Conservation (phyloP, 768 basidiomycete genomes). For the Mycena galopus region DNA sequence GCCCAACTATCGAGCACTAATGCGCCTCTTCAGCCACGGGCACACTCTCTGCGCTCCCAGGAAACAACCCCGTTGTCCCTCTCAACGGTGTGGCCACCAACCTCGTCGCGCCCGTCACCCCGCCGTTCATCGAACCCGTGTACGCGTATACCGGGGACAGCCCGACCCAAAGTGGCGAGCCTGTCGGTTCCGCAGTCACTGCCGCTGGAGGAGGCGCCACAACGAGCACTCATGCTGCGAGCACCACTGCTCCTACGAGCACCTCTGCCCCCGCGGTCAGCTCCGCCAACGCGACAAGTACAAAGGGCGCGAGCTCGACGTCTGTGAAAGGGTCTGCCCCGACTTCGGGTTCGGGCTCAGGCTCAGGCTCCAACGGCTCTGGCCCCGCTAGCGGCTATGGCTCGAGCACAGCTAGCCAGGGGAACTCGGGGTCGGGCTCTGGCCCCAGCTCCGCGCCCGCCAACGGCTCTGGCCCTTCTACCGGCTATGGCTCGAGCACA, state of each 20-base stretch:
- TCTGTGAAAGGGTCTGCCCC: conserved; percentile 8
- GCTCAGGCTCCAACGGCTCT: too few relatives aligned
- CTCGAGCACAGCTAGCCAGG: too few relatives aligned
- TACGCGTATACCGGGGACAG: conserved; percentile 60
- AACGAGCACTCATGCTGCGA: neutral
- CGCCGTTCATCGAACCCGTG: conserved; percentile 57
- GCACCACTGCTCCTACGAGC: neutral
- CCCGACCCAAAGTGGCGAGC: conserved; percentile 54
- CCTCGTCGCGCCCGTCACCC: conserved; percentile 42
- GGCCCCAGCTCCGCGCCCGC: neutral
- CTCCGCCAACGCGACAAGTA: neutral
- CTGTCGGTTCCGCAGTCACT: conserved; percentile 38
- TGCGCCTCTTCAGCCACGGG: conserved; percentile 55
- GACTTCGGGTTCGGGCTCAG: conserved; percentile 17
- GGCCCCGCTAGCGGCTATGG: neutral
- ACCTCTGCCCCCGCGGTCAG: neutral
- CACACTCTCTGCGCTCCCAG: conserved; percentile 60
- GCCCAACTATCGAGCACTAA: neutral
- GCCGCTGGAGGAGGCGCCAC: conserved; percentile 2
- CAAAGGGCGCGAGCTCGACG: neutral
- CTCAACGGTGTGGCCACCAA: conserved; percentile 12
- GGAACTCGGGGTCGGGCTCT: neutral
- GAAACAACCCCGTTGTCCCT: conserved; percentile 63
- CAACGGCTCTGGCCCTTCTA: too few relatives aligned
- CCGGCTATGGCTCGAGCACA: too few relatives aligned